Base-by-base conservation (phyloP, 305 asterid species). In the Ilex paraguariensis region DNA sequence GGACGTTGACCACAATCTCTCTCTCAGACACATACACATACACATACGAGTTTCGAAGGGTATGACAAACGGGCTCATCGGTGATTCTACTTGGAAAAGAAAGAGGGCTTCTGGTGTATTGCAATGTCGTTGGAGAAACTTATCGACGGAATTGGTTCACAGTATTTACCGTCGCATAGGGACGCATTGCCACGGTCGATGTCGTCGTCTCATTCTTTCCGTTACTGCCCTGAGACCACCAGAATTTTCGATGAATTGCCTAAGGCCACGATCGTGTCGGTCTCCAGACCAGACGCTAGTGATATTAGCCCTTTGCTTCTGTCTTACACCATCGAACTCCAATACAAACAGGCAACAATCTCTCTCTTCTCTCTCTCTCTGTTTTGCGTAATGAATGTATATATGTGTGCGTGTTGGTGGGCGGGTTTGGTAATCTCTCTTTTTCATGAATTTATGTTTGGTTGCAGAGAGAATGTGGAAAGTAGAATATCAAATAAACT, bases 271-370 rank as follows among this genome's bases (percentile, higher is more conserved):
- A 78, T 92, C 51, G 77, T 85, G 13, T 78, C 86, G 55, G 91
- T 89, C 39, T 87, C 96, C 40, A 80, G 93, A 45, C 86, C 94
- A 50, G 98, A 92, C 70, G 91, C 86, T 51, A 79, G 84, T 57
- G 94, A 89, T 75, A 71, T 89, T 76, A 79, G 95, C 55, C 98
- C 98, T 13, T 75, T 90, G 86, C 96, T 92, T 61, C 76, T 92
- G 69, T 80, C 95, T 0, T 92, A 92, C 68, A 87, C 87, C 52
- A 92, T 92, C 72, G 82, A 89, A 69, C 73, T 92, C 54, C 88
- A 75, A 62, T 92, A 89, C 82, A 89, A 87, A 65, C 93, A 87
- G 97, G 98, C 78, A 58, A 21, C 9, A 4, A 70, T 13, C 14
- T 56, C 46, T 30, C 32, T 64, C n/a, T 14, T 12, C 6, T 15